Evolutionary conservation across 495 filamentous ascomycete species (phyloP).

Genomic region (Penicillium herquei): DNA sequence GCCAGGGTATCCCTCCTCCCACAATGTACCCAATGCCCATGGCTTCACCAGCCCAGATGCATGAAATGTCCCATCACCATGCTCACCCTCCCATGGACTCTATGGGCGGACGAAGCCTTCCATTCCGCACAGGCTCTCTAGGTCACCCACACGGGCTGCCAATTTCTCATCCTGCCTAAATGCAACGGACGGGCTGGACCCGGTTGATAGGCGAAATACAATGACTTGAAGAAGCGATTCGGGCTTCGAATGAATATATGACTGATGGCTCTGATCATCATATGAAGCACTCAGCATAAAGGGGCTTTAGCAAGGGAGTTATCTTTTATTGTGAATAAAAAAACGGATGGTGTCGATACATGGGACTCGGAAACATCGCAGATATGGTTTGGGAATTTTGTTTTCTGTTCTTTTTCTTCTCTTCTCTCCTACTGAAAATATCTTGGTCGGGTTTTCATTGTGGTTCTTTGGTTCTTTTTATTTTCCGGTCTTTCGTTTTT

Average conservation of each 20-base stretch:
- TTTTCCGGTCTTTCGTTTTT: constrained; percentile 8
- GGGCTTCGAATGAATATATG: constrained; percentile 25
- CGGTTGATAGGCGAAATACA: constrained; percentile 10
- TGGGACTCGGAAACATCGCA: constrained; percentile 13
- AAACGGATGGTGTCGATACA: constrained; percentile 11
- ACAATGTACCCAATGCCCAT: constrained; percentile 32
- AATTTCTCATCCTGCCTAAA: constrained; percentile 23
- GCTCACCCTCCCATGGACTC: constrained; percentile 28
- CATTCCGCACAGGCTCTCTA: constrained; percentile 36
- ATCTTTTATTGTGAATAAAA: constrained; percentile 20
- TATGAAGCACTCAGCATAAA: constrained; percentile 15
- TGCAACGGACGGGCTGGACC: constrained; percentile 22
- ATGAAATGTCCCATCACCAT: constrained; percentile 31
- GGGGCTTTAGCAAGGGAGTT: constrained; percentile 24
- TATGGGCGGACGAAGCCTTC: constrained; percentile 18
- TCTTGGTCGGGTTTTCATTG: constrained; percentile 7
- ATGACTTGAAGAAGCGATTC: constrained; percentile 5
- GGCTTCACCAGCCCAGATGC: constrained; percentile 24
- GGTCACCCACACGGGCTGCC: constrained; percentile 32
- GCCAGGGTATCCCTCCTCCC: constrained; percentile 8
- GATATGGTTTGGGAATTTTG: constrained; percentile 10
- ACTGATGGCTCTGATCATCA: constrained; percentile 27
- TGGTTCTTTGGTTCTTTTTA: constrained; percentile 7
- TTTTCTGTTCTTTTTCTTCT: background rate
- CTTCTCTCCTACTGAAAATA: constrained; percentile 2